A percentile compares a stretch with the other conserved stretches of the same genome.
Conservation (phyloP, 768 basidiomycete species). For the Rhodotorula babjevae region DNA sequence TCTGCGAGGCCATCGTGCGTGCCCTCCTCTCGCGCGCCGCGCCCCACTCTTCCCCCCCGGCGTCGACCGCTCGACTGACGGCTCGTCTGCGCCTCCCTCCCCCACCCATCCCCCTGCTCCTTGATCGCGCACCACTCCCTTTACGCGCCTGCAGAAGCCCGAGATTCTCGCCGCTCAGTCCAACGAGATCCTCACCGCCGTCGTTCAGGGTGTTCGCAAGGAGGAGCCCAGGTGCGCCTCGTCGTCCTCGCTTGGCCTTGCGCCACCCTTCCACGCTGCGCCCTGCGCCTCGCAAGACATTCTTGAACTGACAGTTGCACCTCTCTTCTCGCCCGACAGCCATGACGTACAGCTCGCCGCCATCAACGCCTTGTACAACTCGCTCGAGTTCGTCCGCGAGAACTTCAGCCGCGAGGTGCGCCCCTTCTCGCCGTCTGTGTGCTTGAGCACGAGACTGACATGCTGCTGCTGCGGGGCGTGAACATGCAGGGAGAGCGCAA, state of each 20-base stretch:
- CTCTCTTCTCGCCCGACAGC: conserved; percentile 45
- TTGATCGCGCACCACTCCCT: too few relatives aligned
- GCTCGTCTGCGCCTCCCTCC: too few relatives aligned
- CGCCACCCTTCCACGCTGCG: too few relatives aligned
- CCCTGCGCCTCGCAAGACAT: too few relatives aligned
- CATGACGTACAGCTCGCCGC: conserved; percentile 87
- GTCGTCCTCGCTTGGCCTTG: too few relatives aligned
- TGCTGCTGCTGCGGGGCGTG: too few relatives aligned
- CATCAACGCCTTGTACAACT: conserved; percentile 86
- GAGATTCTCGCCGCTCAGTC: conserved; percentile 81
- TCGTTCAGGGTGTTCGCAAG: conserved; percentile 94
- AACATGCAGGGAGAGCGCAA: conserved; percentile 88
- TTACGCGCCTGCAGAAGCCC: conserved; percentile 62
- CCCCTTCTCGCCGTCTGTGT: conserved; percentile 22
- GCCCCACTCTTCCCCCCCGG: not conserved
- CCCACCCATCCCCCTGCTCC: not conserved
- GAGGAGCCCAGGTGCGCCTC: conserved; percentile 64
- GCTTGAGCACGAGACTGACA: not conserved
- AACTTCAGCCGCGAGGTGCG: conserved; percentile 95
- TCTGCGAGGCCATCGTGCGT: conserved; percentile 93
- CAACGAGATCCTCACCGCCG: conserved; percentile 96
- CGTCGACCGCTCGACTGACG: conserved; percentile 7
- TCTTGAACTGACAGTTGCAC: too few relatives aligned
- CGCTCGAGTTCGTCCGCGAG: conserved; percentile 92
- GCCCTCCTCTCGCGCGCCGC: not conserved